These are phyloP conservation scores for Ceratocystis ficicola DNA, from an alignment of 2,329 filamentous ascomycete species.

Conservation along the genomic window DNA sequence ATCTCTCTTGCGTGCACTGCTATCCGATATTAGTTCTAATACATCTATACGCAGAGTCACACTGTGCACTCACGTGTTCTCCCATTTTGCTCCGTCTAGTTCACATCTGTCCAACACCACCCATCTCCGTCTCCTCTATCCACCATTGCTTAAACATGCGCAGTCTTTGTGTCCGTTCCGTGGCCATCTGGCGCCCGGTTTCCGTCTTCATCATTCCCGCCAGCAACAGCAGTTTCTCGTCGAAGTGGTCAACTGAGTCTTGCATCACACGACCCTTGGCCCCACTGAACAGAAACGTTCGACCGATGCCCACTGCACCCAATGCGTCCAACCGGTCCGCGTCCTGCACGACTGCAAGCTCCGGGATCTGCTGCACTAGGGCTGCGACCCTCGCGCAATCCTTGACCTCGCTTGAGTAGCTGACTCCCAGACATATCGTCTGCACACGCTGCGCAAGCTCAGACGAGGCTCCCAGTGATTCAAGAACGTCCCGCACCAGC, in stretches of 20 bases:
- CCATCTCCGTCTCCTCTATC: slow-evolving; percentile 36
- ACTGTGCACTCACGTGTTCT: not conserved
- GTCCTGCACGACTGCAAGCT: slow-evolving; percentile 68
- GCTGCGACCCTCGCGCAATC: slow-evolving; percentile 48
- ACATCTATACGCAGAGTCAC: not conserved
- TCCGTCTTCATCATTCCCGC: slow-evolving; percentile 53
- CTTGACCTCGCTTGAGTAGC: slow-evolving; percentile 61
- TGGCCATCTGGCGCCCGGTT: slow-evolving; percentile 41
- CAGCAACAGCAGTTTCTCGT: slow-evolving; percentile 59
- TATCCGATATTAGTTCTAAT: not conserved
- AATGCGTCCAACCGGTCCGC: slow-evolving; percentile 87
- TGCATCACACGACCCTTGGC: slow-evolving; percentile 48
- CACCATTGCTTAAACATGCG: slow-evolving; percentile 46
- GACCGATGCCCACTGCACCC: slow-evolving; percentile 70
- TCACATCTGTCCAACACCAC: not conserved
- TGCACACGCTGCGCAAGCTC: slow-evolving; percentile 56
- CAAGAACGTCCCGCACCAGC: slow-evolving; percentile 44
- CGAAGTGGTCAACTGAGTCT: slow-evolving; percentile 61
- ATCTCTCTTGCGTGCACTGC: not conserved
- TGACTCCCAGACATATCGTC: slow-evolving; percentile 61
- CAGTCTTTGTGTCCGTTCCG: slow-evolving; percentile 42
- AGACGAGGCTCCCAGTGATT: slow-evolving; percentile 42
- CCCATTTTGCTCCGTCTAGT: not conserved
- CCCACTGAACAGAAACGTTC: slow-evolving; percentile 54
- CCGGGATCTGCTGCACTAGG: slow-evolving; percentile 41